A percentile compares a stretch with the other conserved stretches of the same genome.
phyloP scores from a whole-genome alignment of 1,139 yeast species.

The Meyerozyma smithsonii region DNA sequence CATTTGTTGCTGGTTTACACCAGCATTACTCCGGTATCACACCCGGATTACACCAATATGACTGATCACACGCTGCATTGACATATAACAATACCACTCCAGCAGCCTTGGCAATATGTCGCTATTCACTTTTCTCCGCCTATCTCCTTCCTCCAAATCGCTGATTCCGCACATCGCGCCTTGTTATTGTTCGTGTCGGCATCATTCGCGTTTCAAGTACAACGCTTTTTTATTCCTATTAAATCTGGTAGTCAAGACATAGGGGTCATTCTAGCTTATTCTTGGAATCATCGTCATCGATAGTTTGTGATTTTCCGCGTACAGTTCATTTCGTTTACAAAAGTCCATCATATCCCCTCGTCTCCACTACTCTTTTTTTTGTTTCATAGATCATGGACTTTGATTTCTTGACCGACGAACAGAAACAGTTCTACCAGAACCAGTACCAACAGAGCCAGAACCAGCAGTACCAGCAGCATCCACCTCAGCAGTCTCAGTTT shows the following conservation, averaged over 20 bases:
- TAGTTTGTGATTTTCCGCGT: neutral
- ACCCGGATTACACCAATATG: too few relatives aligned
- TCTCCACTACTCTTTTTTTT: neutral
- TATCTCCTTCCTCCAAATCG: too few relatives aligned
- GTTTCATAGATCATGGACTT: neutral
- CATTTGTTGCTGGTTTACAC: too few relatives aligned
- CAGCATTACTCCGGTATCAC: too few relatives aligned
- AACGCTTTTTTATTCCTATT: neutral
- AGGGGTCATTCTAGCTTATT: neutral
- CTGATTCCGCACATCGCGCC: neutral
- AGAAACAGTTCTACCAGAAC: conserved; percentile 10
- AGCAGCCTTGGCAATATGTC: too few relatives aligned
- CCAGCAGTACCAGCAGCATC: conserved; percentile 9
- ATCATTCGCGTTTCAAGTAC: conserved; percentile 1
- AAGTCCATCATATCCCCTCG: too few relatives aligned
- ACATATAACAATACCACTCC: too few relatives aligned
- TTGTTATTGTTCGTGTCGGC: conserved; percentile 3
- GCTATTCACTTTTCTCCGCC: neutral
- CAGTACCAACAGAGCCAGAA: conserved; percentile 8
- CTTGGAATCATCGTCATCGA: neutral
- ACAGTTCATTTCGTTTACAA: too few relatives aligned
- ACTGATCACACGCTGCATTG: too few relatives aligned
- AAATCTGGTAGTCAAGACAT: neutral
- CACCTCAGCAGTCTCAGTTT: conserved; percentile 8
- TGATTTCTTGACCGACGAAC: conserved; percentile 7